phyloP scores from a whole-genome alignment of 768 basidiomycete genomes.

The Amanita fuliginea region DNA sequence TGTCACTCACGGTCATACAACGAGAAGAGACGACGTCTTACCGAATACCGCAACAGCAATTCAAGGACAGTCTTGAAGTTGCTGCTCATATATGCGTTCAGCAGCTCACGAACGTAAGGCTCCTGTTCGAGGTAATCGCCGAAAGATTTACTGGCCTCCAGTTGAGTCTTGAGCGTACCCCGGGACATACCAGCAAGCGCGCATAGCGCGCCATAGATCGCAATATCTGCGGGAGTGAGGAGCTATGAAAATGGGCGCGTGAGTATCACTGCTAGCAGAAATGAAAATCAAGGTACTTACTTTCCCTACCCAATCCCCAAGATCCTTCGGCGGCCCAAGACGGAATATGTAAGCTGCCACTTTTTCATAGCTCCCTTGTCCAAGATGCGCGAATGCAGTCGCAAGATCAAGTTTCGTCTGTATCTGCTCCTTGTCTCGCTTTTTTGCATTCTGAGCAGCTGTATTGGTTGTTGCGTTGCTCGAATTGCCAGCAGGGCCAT shows the following conservation, averaged over 20 bases:
- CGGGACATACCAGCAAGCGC: conserved; percentile 72
- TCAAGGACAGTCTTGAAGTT: conserved; percentile 79
- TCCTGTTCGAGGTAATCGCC: conserved; percentile 76
- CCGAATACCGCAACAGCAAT: conserved; percentile 62
- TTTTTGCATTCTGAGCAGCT: conserved; percentile 20
- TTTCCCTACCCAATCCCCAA: conserved; percentile 74
- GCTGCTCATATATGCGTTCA: conserved; percentile 79
- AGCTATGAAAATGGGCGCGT: conserved; percentile 30
- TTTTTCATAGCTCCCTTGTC: conserved; percentile 64
- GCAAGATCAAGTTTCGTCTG: conserved; percentile 78
- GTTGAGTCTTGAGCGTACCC: conserved; percentile 51
- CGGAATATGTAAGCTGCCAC: conserved; percentile 68
- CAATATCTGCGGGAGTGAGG: conserved; percentile 73
- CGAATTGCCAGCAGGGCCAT: conserved; percentile 11
- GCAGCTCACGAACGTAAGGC: conserved; percentile 75
- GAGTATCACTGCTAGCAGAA: neutral
- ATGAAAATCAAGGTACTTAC: conserved; percentile 20
- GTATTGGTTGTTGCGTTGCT: conserved; percentile 12
- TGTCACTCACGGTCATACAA: neutral
- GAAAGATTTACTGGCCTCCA: conserved; percentile 63
- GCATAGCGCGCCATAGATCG: conserved; percentile 77
- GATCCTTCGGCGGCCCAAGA: conserved; percentile 49
- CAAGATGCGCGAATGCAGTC: conserved; percentile 64
- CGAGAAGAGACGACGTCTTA: conserved; percentile 18
- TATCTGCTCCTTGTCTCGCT: conserved; percentile 52